These are phyloP conservation scores for Parathielavia hyrcaniae DNA, from an alignment of 495 filamentous ascomycete species.

Conservation along the genomic window DNA sequence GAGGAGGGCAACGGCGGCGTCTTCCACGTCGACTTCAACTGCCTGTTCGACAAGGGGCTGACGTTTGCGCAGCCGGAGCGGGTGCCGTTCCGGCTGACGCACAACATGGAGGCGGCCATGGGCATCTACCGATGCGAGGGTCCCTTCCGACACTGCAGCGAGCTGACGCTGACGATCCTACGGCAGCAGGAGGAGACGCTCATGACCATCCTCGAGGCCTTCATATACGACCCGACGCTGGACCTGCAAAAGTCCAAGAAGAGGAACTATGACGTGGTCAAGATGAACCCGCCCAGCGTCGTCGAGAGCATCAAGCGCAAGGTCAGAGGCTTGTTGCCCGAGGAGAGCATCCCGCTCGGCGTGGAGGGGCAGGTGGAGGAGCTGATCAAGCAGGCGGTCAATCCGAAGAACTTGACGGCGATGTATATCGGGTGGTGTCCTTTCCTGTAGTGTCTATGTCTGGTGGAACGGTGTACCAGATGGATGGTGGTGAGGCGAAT, in stretches of 20 bases:
- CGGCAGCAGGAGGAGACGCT: slow-evolving; percentile 89
- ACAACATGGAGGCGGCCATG: slow-evolving; percentile 97
- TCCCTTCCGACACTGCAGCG: slow-evolving; percentile 83
- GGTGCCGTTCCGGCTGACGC: slow-evolving; percentile 95
- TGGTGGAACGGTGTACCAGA: neutral
- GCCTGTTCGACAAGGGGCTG: slow-evolving; percentile 96
- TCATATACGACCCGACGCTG: slow-evolving; percentile 91
- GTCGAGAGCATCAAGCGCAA: slow-evolving; percentile 84
- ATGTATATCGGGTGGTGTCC: slow-evolving; percentile 99
- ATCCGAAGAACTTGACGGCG: slow-evolving; percentile 64
- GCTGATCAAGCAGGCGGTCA: slow-evolving; percentile 75
- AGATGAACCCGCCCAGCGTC: slow-evolving; percentile 81
- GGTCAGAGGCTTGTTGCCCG: slow-evolving; percentile 71
- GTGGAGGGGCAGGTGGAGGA: slow-evolving; percentile 96
- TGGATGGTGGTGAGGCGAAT: neutral
- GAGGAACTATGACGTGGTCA: slow-evolving; percentile 57
- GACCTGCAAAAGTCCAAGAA: slow-evolving; percentile 79
- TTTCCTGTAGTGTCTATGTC: slow-evolving; percentile 55
- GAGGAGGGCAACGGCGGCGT: slow-evolving; percentile 92
- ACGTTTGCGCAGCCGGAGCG: slow-evolving; percentile 92
- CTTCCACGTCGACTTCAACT: slow-evolving; percentile 99
- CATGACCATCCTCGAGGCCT: slow-evolving; percentile 94
- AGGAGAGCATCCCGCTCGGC: slow-evolving; percentile 82
- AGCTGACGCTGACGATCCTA: slow-evolving; percentile 77
- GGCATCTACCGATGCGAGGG: slow-evolving; percentile 89